phyloP scores from a whole-genome alignment of 208 protist species.

The Crithidia thermophila region DNA sequence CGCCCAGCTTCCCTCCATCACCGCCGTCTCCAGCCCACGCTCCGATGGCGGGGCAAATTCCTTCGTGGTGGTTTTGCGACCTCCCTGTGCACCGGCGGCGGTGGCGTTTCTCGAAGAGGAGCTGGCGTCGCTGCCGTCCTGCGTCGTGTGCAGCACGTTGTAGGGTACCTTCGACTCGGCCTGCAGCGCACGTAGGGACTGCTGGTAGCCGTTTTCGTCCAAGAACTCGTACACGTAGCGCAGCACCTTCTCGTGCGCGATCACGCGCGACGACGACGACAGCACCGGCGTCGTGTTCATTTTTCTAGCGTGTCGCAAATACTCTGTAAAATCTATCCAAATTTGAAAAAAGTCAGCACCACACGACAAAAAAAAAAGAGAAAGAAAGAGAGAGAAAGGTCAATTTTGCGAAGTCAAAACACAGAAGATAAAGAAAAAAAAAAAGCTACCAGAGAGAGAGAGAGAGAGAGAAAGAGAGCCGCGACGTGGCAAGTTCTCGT shows the following conservation, averaged over 20 bases:
- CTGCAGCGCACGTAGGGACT: conserved; percentile 68
- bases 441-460: conserved; percentile 1
- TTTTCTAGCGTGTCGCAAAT: too few relatives aligned
- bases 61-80: not conserved
- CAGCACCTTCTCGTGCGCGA: conserved; percentile 69
- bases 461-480: conserved; percentile 14
- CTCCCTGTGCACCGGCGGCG: not conserved
- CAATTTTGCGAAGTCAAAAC: not conserved
- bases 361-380: too few relatives aligned
- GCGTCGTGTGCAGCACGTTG: conserved; percentile 64
- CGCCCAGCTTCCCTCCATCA: conserved; percentile 79
- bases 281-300: too few relatives aligned
- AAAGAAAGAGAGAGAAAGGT: too few relatives aligned
- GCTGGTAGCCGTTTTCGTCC: conserved; percentile 62
- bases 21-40: conserved; percentile 39
- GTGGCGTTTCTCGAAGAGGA: not conserved
- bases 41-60: conserved; percentile 24
- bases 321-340: too few relatives aligned
- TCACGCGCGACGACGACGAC: conserved; percentile 26
- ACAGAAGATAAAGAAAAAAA: conserved; percentile 30
- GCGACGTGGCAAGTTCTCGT: too few relatives aligned
- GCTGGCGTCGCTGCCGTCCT: conserved; percentile 11
- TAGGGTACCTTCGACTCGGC: conserved; percentile 80
- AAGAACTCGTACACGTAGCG: conserved; percentile 76
- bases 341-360: too few relatives aligned